Conservation (phyloP, 2,329 filamentous ascomycete species). For the Leptographium procerum region DNA sequence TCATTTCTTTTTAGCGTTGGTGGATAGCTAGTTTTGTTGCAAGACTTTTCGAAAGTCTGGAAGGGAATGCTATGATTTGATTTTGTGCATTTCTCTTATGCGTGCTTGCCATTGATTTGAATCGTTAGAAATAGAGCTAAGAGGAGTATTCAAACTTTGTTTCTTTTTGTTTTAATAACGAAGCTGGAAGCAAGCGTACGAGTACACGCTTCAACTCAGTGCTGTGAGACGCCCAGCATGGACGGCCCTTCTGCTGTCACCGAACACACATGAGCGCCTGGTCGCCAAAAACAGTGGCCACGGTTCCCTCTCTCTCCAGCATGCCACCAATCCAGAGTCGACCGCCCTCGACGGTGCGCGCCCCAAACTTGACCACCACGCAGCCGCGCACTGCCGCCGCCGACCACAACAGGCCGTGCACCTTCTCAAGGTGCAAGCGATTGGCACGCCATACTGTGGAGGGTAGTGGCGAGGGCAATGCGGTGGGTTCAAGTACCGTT, state of each 20-base stretch:
- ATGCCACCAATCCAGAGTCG: conserved; percentile 69
- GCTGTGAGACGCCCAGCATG: no score
- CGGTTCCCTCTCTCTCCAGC: conserved; percentile 61
- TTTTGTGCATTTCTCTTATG: no score
- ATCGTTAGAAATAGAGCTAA: background rate
- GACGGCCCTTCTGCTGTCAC: conserved; percentile 23
- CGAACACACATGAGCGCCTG: conserved; percentile 67
- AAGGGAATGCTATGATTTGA: background rate
- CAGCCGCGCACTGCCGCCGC: conserved; percentile 71
- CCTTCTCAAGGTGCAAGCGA: conserved; percentile 47
- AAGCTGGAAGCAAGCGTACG: no score
- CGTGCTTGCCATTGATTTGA: no score
- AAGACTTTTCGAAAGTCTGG: background rate
- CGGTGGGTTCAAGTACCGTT: background rate
- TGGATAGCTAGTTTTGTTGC: background rate
- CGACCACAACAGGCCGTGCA: conserved; percentile 63
- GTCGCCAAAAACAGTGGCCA: conserved; percentile 63
- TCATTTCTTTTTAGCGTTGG: background rate
- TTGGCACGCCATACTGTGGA: conserved; percentile 40
- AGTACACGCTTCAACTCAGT: no score
- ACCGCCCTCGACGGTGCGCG: conserved; percentile 68
- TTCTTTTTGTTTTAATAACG: no score
- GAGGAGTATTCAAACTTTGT: no score
- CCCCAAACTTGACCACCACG: conserved; percentile 84
- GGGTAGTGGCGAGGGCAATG: background rate